Conservation (phyloP, 139 green algal genomes). For the Picochlorum sp. region DNA sequence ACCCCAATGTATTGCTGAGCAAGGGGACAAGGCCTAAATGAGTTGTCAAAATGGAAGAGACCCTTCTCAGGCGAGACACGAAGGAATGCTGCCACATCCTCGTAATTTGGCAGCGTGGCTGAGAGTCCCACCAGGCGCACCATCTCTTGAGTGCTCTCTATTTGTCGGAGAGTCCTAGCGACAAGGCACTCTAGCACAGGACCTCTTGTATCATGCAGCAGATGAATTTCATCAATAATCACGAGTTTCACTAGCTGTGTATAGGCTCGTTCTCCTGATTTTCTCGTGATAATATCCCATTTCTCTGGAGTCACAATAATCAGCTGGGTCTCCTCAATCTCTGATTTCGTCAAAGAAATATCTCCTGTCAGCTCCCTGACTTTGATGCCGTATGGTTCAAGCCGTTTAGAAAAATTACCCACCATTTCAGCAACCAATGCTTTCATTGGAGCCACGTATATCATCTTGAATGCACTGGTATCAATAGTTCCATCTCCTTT, state of each 20-base stretch:
- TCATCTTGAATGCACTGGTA: slow-evolving; percentile 85
- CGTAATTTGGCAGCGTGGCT: slow-evolving; percentile 95
- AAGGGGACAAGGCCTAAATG: slow-evolving; percentile 85
- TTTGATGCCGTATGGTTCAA: slow-evolving; percentile 41
- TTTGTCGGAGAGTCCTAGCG: slow-evolving; percentile 82
- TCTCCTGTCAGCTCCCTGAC: slow-evolving; percentile 82
- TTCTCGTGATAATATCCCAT: slow-evolving; percentile 99
- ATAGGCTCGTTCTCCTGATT: slow-evolving; percentile 81
- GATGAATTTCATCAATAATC: slow-evolving; percentile 98
- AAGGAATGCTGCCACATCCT: slow-evolving; percentile 92
- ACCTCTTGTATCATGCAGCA: slow-evolving; percentile 92
- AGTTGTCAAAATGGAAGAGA: slow-evolving; percentile 97
- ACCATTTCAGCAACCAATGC: slow-evolving; percentile 98
- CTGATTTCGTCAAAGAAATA: slow-evolving; percentile 75
- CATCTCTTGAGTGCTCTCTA: slow-evolving; percentile 82
- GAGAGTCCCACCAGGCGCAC: slow-evolving; percentile 90
- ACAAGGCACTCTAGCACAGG: slow-evolving; percentile 95
- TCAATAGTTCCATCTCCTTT: slow-evolving; percentile 75
- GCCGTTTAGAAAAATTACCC: slow-evolving; percentile 64
- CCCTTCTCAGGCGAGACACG: slow-evolving; percentile 81
- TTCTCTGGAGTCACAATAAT: slow-evolving; percentile 99
- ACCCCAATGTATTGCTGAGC: slow-evolving; percentile 95
- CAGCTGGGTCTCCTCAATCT: slow-evolving; percentile 90
- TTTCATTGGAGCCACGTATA: slow-evolving; percentile 99
- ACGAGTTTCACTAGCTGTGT: slow-evolving; percentile 85